These are phyloP conservation scores for Mycena latifolia DNA, from an alignment of 768 basidiomycete species.

Conservation along the genomic window DNA sequence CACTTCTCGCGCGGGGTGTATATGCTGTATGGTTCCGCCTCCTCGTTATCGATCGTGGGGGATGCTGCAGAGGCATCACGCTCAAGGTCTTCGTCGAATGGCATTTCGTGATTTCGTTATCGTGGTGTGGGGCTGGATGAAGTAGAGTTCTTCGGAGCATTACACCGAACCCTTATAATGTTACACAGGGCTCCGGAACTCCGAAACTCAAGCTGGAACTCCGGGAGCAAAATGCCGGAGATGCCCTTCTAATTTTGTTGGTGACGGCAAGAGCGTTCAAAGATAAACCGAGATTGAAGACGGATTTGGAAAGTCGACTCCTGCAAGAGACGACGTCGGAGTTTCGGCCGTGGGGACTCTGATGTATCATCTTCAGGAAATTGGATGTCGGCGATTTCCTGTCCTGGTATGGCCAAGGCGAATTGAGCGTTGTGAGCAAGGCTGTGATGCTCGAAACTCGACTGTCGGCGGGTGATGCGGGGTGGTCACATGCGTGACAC, in stretches of 20 bases:
- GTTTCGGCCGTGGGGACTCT: too few relatives aligned
- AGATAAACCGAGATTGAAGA: too few relatives aligned
- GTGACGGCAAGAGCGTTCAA: too few relatives aligned
- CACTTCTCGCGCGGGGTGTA: slow-evolving; percentile 36
- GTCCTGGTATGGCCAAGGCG: too few relatives aligned
- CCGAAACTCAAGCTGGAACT: not conserved
- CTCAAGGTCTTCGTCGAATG: not conserved
- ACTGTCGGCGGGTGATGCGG: too few relatives aligned
- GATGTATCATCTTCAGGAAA: too few relatives aligned
- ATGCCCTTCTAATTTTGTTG: not conserved
- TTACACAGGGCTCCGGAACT: not conserved
- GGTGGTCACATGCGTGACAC: too few relatives aligned
- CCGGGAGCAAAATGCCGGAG: not conserved
- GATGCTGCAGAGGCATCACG: not conserved
- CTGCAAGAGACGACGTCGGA: too few relatives aligned
- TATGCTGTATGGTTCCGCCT: slow-evolving; percentile 35
- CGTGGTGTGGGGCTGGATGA: not conserved
- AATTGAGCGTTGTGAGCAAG: too few relatives aligned
- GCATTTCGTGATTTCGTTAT: slow-evolving; percentile 5
- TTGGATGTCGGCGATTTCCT: too few relatives aligned
- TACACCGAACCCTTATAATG: not conserved
- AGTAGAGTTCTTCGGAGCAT: not conserved
- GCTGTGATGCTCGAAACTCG: too few relatives aligned
- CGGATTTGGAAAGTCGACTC: too few relatives aligned
- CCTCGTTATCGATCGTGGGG: not conserved